Conservation (phyloP, 352 stramenopile species). For the Phytophthora idaei region DNA sequence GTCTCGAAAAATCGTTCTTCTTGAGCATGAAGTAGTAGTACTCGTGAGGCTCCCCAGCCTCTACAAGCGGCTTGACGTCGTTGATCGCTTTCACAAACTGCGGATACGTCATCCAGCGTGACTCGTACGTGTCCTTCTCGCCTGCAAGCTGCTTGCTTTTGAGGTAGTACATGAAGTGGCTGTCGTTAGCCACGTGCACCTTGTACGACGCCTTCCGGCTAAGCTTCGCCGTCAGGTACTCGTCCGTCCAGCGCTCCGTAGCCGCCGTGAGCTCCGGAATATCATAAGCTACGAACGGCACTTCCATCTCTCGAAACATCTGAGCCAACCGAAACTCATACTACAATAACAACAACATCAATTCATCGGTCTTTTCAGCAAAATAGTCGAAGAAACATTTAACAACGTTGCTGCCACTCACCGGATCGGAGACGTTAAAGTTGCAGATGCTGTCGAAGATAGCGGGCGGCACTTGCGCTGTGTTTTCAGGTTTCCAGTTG, state of each 20-base stretch:
- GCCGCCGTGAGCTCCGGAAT: conserved; percentile 86
- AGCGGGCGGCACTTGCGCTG: conserved; percentile 27
- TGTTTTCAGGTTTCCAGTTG: conserved; percentile 83
- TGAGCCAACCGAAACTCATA: conserved; percentile 87
- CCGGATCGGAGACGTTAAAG: conserved; percentile 65
- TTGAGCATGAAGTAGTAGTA: conserved; percentile 75
- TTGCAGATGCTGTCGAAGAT: conserved; percentile 68
- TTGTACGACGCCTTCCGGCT: conserved; percentile 47
- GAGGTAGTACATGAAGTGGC: conserved; percentile 96
- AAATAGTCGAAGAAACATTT: neutral
- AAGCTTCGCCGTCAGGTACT: conserved; percentile 66
- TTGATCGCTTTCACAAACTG: conserved; percentile 54
- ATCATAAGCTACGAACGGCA: conserved; percentile 94
- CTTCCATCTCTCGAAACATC: conserved; percentile 90
- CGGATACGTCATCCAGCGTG: conserved; percentile 61
- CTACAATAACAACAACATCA: conserved; percentile 32
- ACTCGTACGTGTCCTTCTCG: conserved; percentile 52
- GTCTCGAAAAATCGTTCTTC: conserved; percentile 44
- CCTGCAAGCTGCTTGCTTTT: conserved; percentile 41
- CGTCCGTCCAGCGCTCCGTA: conserved; percentile 84
- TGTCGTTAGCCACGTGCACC: conserved; percentile 80
- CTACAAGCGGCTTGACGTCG: conserved; percentile 24
- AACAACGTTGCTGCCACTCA: conserved; percentile 23
- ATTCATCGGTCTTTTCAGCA: neutral
- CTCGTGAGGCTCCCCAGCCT: conserved; percentile 23